These are phyloP conservation scores for Phytophthora nicotianae DNA, from an alignment of 352 stramenopile genomes.

Conservation along the genomic window DNA sequence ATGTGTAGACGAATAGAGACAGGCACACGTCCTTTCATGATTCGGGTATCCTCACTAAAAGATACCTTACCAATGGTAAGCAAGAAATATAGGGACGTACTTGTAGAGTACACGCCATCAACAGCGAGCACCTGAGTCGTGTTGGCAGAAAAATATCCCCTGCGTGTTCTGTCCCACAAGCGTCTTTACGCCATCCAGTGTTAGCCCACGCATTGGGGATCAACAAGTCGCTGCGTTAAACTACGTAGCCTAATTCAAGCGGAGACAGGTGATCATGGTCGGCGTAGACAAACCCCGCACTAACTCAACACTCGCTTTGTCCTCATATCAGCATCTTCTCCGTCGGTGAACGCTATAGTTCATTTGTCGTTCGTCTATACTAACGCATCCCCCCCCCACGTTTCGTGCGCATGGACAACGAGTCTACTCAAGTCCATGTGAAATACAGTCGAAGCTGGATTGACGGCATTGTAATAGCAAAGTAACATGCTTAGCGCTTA, in stretches of 20 bases:
- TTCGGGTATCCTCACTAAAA: neutral
- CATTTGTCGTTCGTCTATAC: neutral
- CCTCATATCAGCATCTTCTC: too few species aligned
- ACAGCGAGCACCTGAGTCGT: neutral
- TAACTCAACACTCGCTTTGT: neutral
- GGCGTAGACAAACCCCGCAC: neutral
- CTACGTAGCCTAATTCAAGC: too few species aligned
- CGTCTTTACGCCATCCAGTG: neutral
- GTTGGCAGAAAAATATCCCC: slow-evolving; percentile 10
- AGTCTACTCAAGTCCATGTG: neutral
- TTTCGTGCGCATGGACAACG: neutral
- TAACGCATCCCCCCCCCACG: neutral
- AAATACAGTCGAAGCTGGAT: neutral
- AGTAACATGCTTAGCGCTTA: neutral
- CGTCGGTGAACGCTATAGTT: neutral
- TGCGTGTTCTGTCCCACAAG: slow-evolving; percentile 7
- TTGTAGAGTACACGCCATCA: too few species aligned
- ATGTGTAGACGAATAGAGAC: slow-evolving; percentile 28
- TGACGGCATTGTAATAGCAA: neutral
- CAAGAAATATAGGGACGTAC: neutral
- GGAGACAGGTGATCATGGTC: too few species aligned
- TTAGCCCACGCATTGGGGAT: neutral
- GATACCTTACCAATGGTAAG: neutral
- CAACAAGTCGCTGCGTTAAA: too few species aligned
- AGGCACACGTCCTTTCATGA: slow-evolving; percentile 18